A percentile compares a stretch with the other conserved stretches of the same genome.
phyloP scores from a whole-genome alignment of 129 eudicot genomes.

The Pseudognaphalium luteoalbum region DNA sequence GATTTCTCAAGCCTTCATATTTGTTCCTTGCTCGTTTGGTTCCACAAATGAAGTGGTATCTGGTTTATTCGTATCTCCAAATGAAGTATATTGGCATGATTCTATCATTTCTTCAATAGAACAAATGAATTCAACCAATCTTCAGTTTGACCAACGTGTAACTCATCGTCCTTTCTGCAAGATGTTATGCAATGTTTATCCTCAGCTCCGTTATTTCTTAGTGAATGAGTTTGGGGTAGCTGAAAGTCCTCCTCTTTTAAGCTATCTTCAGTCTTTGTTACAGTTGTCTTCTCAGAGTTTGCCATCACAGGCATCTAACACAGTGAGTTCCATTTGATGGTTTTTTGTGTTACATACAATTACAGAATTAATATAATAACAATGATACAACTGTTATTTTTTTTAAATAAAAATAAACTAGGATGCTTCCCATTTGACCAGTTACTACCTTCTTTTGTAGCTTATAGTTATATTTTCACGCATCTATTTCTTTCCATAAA shows the following conservation, averaged over 20 bases:
- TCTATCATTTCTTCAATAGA: constrained; percentile 42
- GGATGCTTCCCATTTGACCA: too few relatives aligned
- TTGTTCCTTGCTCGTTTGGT: constrained; percentile 44
- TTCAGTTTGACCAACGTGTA: constrained; percentile 15
- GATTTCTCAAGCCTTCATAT: neutral
- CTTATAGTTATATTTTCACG: too few relatives aligned
- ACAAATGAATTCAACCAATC: constrained; percentile 28
- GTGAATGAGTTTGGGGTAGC: constrained; percentile 72
- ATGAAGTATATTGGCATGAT: constrained; percentile 78
- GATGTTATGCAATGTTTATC: constrained; percentile 52
- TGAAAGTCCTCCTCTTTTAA: constrained; percentile 49
- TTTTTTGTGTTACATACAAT: neutral
- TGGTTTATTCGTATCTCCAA: constrained; percentile 62
- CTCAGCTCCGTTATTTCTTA: constrained; percentile 63
- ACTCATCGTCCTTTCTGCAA: constrained; percentile 27
- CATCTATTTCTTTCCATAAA: too few relatives aligned
- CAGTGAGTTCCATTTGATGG: constrained; percentile 34
- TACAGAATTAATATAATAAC: too few relatives aligned
- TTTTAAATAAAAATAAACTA: too few relatives aligned
- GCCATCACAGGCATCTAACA: constrained; percentile 56
- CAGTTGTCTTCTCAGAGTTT: constrained; percentile 46
- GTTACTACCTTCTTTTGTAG: too few relatives aligned
- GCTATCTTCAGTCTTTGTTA: constrained; percentile 63
- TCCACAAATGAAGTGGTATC: constrained; percentile 44
- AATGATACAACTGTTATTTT: too few relatives aligned